Evolutionary conservation across 139 green algal species (phyloP).

Genomic region (Chlorella sp.): DNA sequence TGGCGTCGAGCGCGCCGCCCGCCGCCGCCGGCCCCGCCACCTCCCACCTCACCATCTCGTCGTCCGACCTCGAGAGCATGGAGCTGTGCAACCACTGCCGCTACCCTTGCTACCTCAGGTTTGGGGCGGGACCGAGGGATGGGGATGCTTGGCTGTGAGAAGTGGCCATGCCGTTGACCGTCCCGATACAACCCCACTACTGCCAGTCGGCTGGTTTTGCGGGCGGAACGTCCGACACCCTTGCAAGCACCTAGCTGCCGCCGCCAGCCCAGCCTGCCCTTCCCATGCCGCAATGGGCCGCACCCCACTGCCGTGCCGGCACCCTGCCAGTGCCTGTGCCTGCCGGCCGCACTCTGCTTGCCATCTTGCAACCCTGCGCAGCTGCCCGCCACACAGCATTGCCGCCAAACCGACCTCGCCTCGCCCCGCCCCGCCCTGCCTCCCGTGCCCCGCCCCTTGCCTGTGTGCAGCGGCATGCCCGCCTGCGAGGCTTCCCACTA

Average conservation of each 20-base stretch:
- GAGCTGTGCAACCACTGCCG: constrained; percentile 17
- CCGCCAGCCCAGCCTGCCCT: too few relatives aligned
- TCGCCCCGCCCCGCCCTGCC: neutral
- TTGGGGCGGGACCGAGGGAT: neutral
- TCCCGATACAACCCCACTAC: too few relatives aligned
- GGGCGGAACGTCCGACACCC: too few relatives aligned
- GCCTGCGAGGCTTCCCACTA: constrained; percentile 13
- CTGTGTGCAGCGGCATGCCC: neutral
- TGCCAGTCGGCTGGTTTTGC: too few relatives aligned
- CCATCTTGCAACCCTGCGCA: neutral
- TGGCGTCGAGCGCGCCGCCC: neutral
- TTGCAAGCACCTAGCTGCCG: too few relatives aligned
- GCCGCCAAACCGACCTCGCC: too few relatives aligned
- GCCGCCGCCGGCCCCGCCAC: neutral
- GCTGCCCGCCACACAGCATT: neutral
- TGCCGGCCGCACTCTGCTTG: too few relatives aligned
- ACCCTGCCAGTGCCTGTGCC: too few relatives aligned
- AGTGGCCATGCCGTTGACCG: too few relatives aligned
- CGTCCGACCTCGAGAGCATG: constrained; percentile 2
- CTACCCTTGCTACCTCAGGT: constrained; percentile 27
- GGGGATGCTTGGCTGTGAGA: neutral
- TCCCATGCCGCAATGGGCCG: too few relatives aligned
- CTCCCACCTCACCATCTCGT: constrained; percentile 12
- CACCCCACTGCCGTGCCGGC: too few relatives aligned
- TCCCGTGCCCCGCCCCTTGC: neutral